These are phyloP conservation scores for Chlamydomonas schloesseri DNA, from an alignment of 139 green algal species.

Conservation along the genomic window DNA sequence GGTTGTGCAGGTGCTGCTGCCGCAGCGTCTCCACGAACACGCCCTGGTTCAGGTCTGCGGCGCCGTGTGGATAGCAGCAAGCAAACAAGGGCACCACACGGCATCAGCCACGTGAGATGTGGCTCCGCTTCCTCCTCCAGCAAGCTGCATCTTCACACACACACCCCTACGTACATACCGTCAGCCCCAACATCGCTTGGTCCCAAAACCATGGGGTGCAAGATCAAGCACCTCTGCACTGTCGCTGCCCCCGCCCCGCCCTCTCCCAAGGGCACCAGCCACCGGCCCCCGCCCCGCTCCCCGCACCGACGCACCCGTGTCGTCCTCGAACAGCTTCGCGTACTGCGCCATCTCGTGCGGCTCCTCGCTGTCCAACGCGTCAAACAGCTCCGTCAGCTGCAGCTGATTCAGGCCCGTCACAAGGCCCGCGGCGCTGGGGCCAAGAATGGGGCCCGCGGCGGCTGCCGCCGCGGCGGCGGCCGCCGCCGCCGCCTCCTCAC, in stretches of 20 bases:
- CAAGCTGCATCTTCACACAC: no score
- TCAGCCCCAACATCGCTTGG: no score
- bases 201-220: no score
- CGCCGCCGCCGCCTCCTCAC: not conserved
- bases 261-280: not conserved
- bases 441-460: not conserved
- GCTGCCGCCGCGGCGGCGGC: not conserved
- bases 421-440: slow-evolving; percentile 17
- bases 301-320: slow-evolving; percentile 35
- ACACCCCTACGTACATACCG: no score
- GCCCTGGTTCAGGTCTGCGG: slow-evolving; percentile 48
- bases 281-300: not conserved
- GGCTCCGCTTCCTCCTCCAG: no score
- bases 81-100: no score
- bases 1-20: slow-evolving; percentile 53
- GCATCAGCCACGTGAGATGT: no score
- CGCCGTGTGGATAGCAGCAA: no score
- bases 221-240: no score
- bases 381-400: slow-evolving; percentile 49
- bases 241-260: not conserved
- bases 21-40: slow-evolving; percentile 53
- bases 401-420: not conserved
- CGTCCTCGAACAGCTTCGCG: slow-evolving; percentile 48
- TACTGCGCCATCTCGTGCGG: slow-evolving; percentile 55
- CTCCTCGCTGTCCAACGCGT: slow-evolving; percentile 61